These are phyloP conservation scores for Fusarium coicis DNA, from an alignment of 2,329 filamentous ascomycete species.

Conservation along the genomic window DNA sequence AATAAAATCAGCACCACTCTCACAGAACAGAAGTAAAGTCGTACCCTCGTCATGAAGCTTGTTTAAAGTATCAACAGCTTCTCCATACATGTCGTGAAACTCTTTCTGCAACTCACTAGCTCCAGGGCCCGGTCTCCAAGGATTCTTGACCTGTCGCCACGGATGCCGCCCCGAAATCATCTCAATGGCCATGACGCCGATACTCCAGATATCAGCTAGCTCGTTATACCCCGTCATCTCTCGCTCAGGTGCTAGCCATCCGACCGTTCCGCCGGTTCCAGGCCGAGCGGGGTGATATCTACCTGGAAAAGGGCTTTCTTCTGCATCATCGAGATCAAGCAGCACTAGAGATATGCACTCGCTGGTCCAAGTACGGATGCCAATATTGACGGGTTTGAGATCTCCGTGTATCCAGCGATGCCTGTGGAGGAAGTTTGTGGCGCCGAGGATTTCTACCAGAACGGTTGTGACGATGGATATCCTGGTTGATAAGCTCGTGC, in stretches of 20 bases:
- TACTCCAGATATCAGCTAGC: not conserved
- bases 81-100: not conserved
- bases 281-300: not conserved
- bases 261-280: not conserved
- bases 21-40: rapidly evolving
- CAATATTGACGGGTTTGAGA: not conserved
- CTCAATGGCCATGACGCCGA: not conserved
- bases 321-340: not conserved
- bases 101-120: not conserved
- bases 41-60: not conserved
- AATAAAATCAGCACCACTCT: not conserved
- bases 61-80: rapidly evolving
- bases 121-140: not conserved
- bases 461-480: not conserved
- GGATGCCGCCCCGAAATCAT: not conserved
- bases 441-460: not conserved
- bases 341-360: not conserved
- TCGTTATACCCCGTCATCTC: not conserved
- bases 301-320: not conserved
- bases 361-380: not conserved
- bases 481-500: not conserved
- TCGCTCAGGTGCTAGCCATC: not conserved
- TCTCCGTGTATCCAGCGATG: not conserved
- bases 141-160: not conserved
- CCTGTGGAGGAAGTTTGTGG: not conserved